phyloP scores from a whole-genome alignment of 495 filamentous ascomycete species.

The Hypomontagnella submonticulosa region DNA sequence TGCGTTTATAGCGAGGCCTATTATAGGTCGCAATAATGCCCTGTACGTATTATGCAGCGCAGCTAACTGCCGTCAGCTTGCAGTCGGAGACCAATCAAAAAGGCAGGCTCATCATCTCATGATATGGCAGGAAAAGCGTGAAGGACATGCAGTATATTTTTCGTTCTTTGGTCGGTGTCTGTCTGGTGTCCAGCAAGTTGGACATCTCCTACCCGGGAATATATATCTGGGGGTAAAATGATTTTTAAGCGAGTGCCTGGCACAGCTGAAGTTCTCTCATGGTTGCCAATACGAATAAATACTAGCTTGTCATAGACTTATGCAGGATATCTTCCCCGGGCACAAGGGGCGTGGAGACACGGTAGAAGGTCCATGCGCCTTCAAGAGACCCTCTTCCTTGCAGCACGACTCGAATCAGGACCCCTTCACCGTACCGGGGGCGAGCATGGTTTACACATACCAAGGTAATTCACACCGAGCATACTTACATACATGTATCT shows the following conservation, averaged over 20 bases:
- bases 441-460: slow-evolving; percentile 6
- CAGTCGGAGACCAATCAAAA: slow-evolving; percentile 11
- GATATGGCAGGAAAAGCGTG: too few species aligned
- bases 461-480: not conserved
- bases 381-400: slow-evolving; percentile 7
- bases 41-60: slow-evolving; percentile 4
- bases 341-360: not conserved
- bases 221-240: too few species aligned
- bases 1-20: not conserved
- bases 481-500: too few species aligned
- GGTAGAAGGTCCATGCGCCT: slow-evolving; percentile 7
- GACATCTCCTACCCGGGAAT: too few species aligned
- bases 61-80: not conserved
- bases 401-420: slow-evolving; percentile 1
- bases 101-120: not conserved
- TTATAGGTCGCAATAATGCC: slow-evolving; percentile 4
- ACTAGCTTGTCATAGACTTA: not conserved
- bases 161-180: too few species aligned
- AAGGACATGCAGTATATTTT: too few species aligned
- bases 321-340: slow-evolving; percentile 11
- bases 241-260: too few species aligned
- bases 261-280: too few species aligned
- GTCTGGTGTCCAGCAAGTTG: too few species aligned
- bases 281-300: too few species aligned
- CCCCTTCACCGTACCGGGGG: slow-evolving; percentile 1